A percentile compares a stretch with the other conserved stretches of the same genome.
These are phyloP conservation scores for Plenodomus lindquistii DNA, from an alignment of 2,329 filamentous ascomycete species.

Conservation along the genomic window DNA sequence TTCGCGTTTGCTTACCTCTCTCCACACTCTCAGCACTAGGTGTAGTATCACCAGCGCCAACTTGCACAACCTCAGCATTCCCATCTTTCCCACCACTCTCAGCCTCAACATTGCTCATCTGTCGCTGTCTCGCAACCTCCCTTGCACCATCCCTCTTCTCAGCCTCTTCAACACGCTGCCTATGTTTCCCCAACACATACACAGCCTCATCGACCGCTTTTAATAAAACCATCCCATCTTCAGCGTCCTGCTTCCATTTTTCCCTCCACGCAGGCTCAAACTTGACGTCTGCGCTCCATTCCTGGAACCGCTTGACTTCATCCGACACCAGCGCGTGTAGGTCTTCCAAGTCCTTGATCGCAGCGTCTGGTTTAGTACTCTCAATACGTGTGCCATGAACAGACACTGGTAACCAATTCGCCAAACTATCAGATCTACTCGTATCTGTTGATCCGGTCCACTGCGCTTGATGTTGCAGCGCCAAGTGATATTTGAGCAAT, in stretches of 20 bases:
- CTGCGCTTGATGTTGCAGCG: constrained; percentile 23
- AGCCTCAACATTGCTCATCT: too few relatives aligned
- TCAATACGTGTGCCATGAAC: constrained; percentile 1
- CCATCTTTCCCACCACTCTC: too few relatives aligned
- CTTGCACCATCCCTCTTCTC: too few relatives aligned
- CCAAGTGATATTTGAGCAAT: constrained; percentile 18
- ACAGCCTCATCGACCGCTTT: constrained; percentile 19
- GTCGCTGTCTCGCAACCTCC: too few relatives aligned
- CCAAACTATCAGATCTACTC: neutral
- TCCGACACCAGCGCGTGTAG: constrained; percentile 14
- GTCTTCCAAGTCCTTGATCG: constrained; percentile 24
- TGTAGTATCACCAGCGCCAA: too few relatives aligned
- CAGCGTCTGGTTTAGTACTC: constrained; percentile 17
- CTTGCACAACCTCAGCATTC: too few relatives aligned
- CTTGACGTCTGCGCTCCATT: constrained; percentile 4
- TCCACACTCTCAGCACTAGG: too few relatives aligned
- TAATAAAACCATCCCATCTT: constrained; percentile 26
- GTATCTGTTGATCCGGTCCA: constrained; percentile 4
- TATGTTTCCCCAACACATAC: constrained; percentile 13
- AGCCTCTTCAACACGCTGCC: too few relatives aligned
- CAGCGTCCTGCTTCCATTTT: constrained; percentile 21
- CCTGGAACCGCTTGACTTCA: constrained; percentile 27
- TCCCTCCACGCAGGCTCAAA: constrained; percentile 14
- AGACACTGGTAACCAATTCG: constrained; percentile 18
- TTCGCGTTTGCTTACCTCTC: too few relatives aligned